Conservation (phyloP, 495 filamentous ascomycete genomes). For the Podospora australis region DNA sequence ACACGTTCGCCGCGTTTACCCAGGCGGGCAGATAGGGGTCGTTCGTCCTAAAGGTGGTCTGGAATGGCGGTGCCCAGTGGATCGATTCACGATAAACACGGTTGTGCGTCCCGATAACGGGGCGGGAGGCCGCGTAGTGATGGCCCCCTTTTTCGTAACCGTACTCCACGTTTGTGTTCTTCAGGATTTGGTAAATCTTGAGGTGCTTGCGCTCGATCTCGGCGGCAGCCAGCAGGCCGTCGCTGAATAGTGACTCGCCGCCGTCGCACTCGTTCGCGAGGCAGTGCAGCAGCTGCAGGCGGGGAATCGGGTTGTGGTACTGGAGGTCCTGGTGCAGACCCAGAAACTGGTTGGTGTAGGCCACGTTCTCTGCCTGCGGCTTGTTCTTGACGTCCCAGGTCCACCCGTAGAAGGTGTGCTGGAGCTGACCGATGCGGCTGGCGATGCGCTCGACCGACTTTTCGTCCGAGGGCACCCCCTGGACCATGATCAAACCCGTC, state of each 20-base stretch:
- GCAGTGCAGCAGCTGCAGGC: slow-evolving; percentile 82
- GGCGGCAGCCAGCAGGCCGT: slow-evolving; percentile 57
- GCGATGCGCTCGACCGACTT: slow-evolving; percentile 61
- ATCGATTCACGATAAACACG: slow-evolving; percentile 28
- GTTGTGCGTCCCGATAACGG: slow-evolving; percentile 41
- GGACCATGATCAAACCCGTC: slow-evolving; percentile 68
- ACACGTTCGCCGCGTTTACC: slow-evolving; percentile 35
- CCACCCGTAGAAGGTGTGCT: slow-evolving; percentile 78
- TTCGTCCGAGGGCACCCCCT: slow-evolving; percentile 58
- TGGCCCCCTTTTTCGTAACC: slow-evolving; percentile 65
- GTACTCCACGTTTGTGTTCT: slow-evolving; percentile 45
- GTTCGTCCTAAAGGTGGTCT: slow-evolving; percentile 13
- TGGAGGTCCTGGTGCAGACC: slow-evolving; percentile 90
- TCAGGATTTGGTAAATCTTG: slow-evolving; percentile 33
- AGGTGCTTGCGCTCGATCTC: slow-evolving; percentile 28
- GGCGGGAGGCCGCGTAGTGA: slow-evolving; percentile 48
- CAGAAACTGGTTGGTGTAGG: slow-evolving; percentile 74
- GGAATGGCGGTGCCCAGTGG: slow-evolving; percentile 59
- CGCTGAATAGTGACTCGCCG: slow-evolving; percentile 76
- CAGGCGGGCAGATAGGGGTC: slow-evolving; percentile 17
- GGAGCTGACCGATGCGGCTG: slow-evolving; percentile 62
- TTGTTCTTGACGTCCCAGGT: slow-evolving; percentile 85
- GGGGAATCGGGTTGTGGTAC: slow-evolving; percentile 74
- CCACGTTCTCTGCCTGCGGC: slow-evolving; percentile 77
- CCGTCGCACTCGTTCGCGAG: slow-evolving; percentile 66